Evolutionary conservation across 352 stramenopile genomes (phyloP), one percentile per base, ranked within the genome.

Genomic region (Phytophthora sojae): DNA sequence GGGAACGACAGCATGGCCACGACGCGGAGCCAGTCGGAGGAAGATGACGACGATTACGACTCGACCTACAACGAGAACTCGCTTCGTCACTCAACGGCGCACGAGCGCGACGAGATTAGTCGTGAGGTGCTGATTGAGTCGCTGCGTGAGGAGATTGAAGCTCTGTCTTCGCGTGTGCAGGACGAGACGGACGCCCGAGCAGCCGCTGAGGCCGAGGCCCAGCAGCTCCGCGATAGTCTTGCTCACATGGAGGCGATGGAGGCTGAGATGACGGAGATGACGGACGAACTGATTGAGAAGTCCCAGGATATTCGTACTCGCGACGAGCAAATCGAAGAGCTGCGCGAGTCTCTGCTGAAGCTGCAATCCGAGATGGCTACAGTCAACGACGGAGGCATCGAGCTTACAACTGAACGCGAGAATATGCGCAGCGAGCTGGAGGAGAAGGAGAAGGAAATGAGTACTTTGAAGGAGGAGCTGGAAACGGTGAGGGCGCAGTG

Each of bases 181-280:
- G 83, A 94, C 35, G 89, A 96, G 55, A 90, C 77, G 2, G 83
- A 93, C 3, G 68, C 74, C 15, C 84, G 89, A 26, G 73, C 76
- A 19, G 64, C 78, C 14, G 69, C 91, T 35, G 89, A 96, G 71
- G 60, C 76, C 0, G 83, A 96, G 32, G 47, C 83, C 2, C 65
- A 89, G 23, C 82, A 91, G 52, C 70, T 88, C 2, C 82, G 86
- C 23, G 84, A 90, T 25, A 85, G 64, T 54, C 56, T 92, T 30
- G 84, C 83, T 3, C 85, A 91, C 32, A 79, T 82, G 37, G 85
- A 94, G 29, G 83, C 85, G 12, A 91, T 96, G 82, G 86, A 96
- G 61, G 64, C 64, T 2, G 89, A 94, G 53, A 86, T 96, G 62
- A 82, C 73, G 0, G 85, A 93, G 39, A 93, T 95, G 84, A 84